phyloP scores from a whole-genome alignment of 768 basidiomycete species.

The Cystofilobasidium ferigula region DNA sequence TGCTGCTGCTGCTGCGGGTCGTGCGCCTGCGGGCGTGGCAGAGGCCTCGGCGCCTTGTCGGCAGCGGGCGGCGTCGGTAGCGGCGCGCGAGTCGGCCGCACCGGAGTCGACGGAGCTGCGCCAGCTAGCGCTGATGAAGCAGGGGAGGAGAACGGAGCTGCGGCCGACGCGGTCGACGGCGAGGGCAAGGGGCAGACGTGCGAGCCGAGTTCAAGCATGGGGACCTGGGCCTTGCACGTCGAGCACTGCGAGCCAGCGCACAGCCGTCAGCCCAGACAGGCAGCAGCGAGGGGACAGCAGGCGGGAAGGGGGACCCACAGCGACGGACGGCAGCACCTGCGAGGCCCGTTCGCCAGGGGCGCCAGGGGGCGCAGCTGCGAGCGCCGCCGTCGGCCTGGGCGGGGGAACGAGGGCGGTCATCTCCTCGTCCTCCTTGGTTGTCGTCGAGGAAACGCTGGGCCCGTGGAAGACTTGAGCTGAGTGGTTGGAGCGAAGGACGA shows the following conservation, averaged over 20 bases:
- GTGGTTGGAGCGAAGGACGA: no score
- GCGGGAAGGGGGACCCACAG: slow-evolving; percentile 3
- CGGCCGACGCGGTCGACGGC: not conserved
- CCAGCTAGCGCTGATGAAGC: not conserved
- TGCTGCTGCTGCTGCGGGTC: no score
- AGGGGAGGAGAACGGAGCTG: not conserved
- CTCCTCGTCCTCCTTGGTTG: no score
- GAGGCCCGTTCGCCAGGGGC: slow-evolving; percentile 10
- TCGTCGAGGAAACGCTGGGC: no score
- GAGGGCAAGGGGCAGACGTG: slow-evolving; percentile 10
- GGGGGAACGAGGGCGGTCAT: no score
- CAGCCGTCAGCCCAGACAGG: not conserved
- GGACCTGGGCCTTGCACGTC: slow-evolving; percentile 11
- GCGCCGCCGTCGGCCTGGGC: no score
- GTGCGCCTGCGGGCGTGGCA: no score
- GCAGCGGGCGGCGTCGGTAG: no score
- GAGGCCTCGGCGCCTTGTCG: no score
- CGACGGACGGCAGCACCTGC: slow-evolving; percentile 15
- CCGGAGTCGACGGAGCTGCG: not conserved
- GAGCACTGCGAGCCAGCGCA: slow-evolving; percentile 11
- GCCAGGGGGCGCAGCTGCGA: not conserved
- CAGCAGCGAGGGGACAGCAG: not conserved
- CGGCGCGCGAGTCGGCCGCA: no score
- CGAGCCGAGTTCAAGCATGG: slow-evolving; percentile 11
- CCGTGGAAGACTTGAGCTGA: no score